Base-by-base conservation (phyloP, 352 stramenopile species). In the Pythium apleroticum region DNA sequence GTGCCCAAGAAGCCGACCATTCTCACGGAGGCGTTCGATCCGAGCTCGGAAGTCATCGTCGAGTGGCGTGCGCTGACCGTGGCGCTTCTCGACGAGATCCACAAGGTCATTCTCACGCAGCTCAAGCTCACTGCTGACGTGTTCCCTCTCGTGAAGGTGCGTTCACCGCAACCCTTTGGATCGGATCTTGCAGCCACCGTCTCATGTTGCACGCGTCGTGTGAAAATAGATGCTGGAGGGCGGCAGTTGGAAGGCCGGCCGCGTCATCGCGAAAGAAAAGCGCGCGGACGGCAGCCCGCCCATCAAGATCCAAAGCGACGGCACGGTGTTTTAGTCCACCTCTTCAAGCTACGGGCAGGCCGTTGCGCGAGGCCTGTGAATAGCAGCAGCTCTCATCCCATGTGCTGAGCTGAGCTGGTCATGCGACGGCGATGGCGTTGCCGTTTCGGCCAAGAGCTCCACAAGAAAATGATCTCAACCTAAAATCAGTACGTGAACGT, bases 21-120 rank as follows among this genome's bases (percentile, higher is more conserved):
- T 35, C 56, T 88, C 46, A 88, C 70, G 4, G 77, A 87, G 24
- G 67, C 77, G 27, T 88, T 88, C 46, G 78, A 88, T 9, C 80
- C 82, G 11, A 89, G 80, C 57, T 72, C 76, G 4, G 80, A 89
- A 59, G 81, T 96, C 46, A 93, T 95, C 63, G 79, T 96, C 24
- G 87, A 96, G 61, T 96, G 87, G 87, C 80, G 87, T 37, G 87
- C 87, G 33, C 74, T 95, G 20, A 96, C 87, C 7, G 86, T 96
- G 4, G 85, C 82, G 17, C 62, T 95, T 24, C 67, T 96, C 52
- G 87, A 96, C 49, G 79, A 95, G 58, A 66, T 96, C 52, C 80
- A 90, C 69, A 75, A 69, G 39, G 71, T 86, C 11, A 78, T 96
- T 49, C 75, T 90, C 20, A 41, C 81, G 28, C 81, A 82, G 20